Conservation (phyloP, 768 basidiomycete species). For the Fomitopsis serialis region DNA sequence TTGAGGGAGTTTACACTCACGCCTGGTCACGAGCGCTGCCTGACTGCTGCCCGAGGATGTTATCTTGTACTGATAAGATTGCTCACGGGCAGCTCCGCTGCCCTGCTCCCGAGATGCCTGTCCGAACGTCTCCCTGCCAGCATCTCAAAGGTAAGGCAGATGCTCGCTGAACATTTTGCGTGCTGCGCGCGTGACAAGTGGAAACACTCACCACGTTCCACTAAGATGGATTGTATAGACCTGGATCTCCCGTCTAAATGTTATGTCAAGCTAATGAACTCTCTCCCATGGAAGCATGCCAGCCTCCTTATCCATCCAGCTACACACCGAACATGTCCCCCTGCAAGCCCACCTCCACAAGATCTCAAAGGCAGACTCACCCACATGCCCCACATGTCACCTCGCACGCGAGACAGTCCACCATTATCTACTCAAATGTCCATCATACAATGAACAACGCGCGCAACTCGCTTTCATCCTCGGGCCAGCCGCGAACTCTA, state of each 20-base stretch:
- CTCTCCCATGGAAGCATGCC: not conserved
- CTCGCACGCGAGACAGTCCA: constrained; percentile 8
- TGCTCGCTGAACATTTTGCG: not conserved
- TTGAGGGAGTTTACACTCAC: no score
- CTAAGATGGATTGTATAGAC: not conserved
- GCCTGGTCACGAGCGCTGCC: no score
- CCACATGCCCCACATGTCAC: constrained; percentile 11
- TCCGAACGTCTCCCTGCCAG: constrained; percentile 7
- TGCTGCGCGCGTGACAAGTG: not conserved
- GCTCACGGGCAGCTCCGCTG: not conserved
- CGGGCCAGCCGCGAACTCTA: not conserved
- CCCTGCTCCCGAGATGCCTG: constrained; percentile 3
- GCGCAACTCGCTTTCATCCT: not conserved
- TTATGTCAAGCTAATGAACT: not conserved
- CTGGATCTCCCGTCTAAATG: constrained; percentile 2
- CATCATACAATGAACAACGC: constrained; percentile 1
- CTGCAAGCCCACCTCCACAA: constrained; percentile 23
- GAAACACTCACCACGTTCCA: not conserved
- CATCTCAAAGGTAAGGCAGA: constrained; percentile 1
- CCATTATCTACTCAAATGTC: constrained; percentile 17
- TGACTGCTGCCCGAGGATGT: no score
- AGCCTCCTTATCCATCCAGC: constrained; percentile 24
- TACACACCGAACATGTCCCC: constrained; percentile 26
- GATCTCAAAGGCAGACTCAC: constrained; percentile 5
- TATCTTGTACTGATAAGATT: no score